phyloP scores from a whole-genome alignment of 1,284 basidiomycete genomes.

The Apiotrichum gracile region DNA sequence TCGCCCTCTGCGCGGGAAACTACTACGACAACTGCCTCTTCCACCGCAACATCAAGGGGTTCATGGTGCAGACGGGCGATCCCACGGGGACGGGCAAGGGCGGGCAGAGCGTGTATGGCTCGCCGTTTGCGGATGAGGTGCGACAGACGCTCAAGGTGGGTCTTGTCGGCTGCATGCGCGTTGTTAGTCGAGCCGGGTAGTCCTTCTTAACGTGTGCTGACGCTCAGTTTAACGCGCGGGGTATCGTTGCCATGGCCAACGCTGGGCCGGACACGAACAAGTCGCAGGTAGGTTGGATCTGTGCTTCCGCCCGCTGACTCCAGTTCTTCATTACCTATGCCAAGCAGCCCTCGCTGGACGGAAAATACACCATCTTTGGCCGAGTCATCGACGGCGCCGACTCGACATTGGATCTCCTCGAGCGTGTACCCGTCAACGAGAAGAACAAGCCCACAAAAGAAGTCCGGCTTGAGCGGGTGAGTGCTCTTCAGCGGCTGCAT shows the following conservation, averaged over 20 bases:
- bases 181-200: not conserved
- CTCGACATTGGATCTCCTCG: slow-evolving; percentile 80
- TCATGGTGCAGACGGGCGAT: slow-evolving; percentile 88
- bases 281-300: slow-evolving; percentile 50
- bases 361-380: slow-evolving; percentile 93
- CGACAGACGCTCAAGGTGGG: slow-evolving; percentile 81
- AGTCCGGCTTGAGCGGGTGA: slow-evolving; percentile 56
- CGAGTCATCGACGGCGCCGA: slow-evolving; percentile 89
- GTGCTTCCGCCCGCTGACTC: not conserved
- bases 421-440: slow-evolving; percentile 78
- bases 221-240: slow-evolving; percentile 79
- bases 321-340: slow-evolving; percentile 89
- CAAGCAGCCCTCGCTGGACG: slow-evolving; percentile 85
- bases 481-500: not conserved
- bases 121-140: slow-evolving; percentile 81
- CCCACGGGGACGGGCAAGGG: slow-evolving; percentile 61
- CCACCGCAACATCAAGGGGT: slow-evolving; percentile 87
- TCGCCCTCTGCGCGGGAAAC: slow-evolving; percentile 84
- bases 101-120: slow-evolving; percentile 56
- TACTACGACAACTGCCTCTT: slow-evolving; percentile 83
- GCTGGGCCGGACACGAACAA: slow-evolving; percentile 89
- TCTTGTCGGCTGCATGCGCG: not conserved
- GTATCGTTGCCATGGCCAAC: slow-evolving; percentile 96
- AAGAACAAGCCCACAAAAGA: slow-evolving; percentile 84
- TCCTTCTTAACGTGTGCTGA: not conserved